Percentiles rank a stretch among this genome's conserved stretches.
Evolutionary conservation across 768 basidiomycete species (phyloP).

Genomic region (Agaricus blazei): DNA sequence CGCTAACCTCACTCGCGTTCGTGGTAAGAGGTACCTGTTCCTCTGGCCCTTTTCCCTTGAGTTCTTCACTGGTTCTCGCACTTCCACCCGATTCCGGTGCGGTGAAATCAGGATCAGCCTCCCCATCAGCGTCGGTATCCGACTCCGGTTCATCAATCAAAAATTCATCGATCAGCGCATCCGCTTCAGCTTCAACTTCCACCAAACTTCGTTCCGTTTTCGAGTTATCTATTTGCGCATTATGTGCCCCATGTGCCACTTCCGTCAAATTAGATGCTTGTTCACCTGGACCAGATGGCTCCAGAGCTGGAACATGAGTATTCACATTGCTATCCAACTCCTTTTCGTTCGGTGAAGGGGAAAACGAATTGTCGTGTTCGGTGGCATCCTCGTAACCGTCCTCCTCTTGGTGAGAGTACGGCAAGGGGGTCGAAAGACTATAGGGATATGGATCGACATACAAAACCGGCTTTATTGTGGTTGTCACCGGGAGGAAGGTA

Average conservation of each 20-base stretch:
- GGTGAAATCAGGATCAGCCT: constrained; percentile 29
- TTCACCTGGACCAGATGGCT: constrained; percentile 18
- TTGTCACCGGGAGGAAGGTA: neutral
- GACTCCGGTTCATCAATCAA: constrained; percentile 8
- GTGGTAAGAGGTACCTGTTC: neutral
- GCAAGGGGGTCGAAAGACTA: constrained; percentile 38
- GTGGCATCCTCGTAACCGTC: constrained; percentile 22
- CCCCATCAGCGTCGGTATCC: constrained; percentile 32
- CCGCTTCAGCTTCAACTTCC: neutral
- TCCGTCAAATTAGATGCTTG: neutral
- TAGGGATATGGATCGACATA: constrained; percentile 41
- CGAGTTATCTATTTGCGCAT: neutral
- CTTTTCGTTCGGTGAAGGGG: constrained; percentile 22
- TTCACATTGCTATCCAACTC: constrained; percentile 10
- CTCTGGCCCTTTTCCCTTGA: neutral
- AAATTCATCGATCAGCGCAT: constrained; percentile 2
- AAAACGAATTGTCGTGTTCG: constrained; percentile 25
- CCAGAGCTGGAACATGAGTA: constrained; percentile 12
- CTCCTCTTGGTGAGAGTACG: constrained; percentile 11
- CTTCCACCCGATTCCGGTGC: constrained; percentile 7
- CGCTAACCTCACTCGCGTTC: neutral
- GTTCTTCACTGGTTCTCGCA: neutral
- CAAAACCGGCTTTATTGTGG: constrained; percentile 21
- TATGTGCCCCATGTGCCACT: neutral
- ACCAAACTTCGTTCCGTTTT: neutral